Conservation (phyloP, 257 asterid genomes). For the Solanum stenotomum region DNA sequence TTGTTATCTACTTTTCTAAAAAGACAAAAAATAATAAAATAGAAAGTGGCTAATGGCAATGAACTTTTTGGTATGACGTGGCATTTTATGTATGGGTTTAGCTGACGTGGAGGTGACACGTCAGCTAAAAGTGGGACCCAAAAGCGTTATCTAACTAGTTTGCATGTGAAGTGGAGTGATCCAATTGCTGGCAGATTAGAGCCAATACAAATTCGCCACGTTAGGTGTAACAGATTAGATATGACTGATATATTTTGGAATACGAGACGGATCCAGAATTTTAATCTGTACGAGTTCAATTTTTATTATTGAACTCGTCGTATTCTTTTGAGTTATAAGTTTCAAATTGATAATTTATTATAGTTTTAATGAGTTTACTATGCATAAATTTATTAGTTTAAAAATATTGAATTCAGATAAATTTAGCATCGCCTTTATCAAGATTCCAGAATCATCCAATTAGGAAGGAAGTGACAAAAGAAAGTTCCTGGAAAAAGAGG, state of each 20-base stretch:
- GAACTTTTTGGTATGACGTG: conserved; percentile 58
- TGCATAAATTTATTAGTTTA: accelerated
- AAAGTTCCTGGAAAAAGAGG: neutral
- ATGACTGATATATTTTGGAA: neutral
- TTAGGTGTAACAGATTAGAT: neutral
- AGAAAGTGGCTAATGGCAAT: neutral
- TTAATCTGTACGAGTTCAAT: neutral
- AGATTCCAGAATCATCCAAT: neutral
- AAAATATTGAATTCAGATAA: neutral
- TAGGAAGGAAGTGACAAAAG: neutral
- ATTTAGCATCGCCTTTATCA: neutral
- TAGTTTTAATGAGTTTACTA: neutral
- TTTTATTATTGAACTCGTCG: neutral
- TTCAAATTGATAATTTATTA: neutral
- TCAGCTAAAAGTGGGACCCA: neutral
- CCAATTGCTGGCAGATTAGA: conserved; percentile 16
- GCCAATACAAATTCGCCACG: conserved; percentile 32
- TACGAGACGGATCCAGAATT: neutral
- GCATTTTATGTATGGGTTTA: conserved; percentile 13
- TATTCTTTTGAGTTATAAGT: neutral
- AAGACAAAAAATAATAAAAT: neutral
- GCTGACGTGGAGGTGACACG: neutral
- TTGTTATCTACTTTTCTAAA: conserved; percentile 23
- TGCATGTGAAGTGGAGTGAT: conserved; percentile 23
- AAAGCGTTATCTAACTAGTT: conserved; percentile 20